Evolutionary conservation across 2,329 filamentous ascomycete genomes (phyloP).

Genomic region (Xylariaceae sp.): DNA sequence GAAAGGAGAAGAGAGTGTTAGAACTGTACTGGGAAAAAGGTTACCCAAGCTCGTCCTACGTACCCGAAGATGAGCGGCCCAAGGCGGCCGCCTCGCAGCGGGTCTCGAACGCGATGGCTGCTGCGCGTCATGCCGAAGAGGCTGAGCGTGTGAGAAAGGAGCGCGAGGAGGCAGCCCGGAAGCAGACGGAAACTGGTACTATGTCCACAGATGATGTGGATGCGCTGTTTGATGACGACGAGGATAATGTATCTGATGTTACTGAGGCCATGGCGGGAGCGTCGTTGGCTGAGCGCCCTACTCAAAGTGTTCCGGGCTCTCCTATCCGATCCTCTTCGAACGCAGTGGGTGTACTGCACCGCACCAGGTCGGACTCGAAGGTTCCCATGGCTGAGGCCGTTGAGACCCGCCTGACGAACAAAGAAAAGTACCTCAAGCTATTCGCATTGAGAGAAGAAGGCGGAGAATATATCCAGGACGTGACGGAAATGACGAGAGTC

Average conservation of each 20-base stretch:
- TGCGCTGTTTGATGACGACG: conserved; percentile 94
- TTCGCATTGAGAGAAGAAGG: conserved; percentile 91
- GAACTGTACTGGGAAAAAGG: conserved; percentile 99
- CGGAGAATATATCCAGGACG: conserved; percentile 97
- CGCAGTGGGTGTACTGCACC: conserved; percentile 74
- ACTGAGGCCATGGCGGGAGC: conserved; percentile 93
- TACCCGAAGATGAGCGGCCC: conserved; percentile 95
- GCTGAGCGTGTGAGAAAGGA: conserved; percentile 83
- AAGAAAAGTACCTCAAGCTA: conserved; percentile 93
- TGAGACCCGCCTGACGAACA: conserved; percentile 84
- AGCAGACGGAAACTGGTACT: conserved; percentile 92
- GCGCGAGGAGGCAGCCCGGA: conserved; percentile 87
- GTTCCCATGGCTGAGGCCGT: conserved; percentile 76
- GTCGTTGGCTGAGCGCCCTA: conserved; percentile 85
- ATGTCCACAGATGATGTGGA: conserved; percentile 93
- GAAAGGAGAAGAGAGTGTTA: conserved; percentile 92
- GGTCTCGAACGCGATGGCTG: conserved; percentile 75
- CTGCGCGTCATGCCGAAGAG: conserved; percentile 80
- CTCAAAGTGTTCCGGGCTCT: conserved; percentile 93
- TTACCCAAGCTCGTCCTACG: conserved; percentile 91
- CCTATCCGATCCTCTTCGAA: conserved; percentile 77
- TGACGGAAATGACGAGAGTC: conserved; percentile 95
- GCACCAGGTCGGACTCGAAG: conserved; percentile 93
- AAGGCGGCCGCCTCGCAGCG: conserved; percentile 79
- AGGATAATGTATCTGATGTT: conserved; percentile 84